Evolutionary conservation across 2,329 filamentous ascomycete genomes (phyloP).

Genomic region (Xylariaceae sp.): DNA sequence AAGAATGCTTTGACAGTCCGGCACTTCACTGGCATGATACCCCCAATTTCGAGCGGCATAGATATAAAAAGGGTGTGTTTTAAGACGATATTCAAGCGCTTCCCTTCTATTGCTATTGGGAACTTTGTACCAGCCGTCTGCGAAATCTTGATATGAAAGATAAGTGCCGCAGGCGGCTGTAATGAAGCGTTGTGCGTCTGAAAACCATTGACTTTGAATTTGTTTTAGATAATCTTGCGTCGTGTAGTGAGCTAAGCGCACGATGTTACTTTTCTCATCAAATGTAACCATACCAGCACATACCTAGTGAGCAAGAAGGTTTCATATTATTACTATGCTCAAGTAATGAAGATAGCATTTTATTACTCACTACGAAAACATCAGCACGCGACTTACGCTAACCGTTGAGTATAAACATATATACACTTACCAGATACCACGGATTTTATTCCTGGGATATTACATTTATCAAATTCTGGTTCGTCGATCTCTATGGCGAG

Average conservation of each 20-base stretch:
- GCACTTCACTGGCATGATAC: too few species aligned
- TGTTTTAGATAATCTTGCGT: conserved; percentile 41
- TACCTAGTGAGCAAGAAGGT: too few species aligned
- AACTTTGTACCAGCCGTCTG: not conserved
- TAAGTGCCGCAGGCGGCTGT: conserved; percentile 33
- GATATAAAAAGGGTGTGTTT: too few species aligned
- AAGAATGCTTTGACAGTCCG: too few species aligned
- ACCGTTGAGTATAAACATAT: too few species aligned
- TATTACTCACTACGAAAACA: too few species aligned
- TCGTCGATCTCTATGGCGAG: conserved; percentile 35
- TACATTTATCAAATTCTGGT: conserved; percentile 31
- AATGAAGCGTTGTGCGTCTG: conserved; percentile 27
- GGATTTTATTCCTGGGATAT: conserved; percentile 30
- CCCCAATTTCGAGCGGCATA: too few species aligned
- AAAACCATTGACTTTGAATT: conserved; percentile 29
- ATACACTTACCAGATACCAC: conserved; percentile 37
- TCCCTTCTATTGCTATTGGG: too few species aligned
- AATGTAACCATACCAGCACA: conserved; percentile 41
- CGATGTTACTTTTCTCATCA: conserved; percentile 35
- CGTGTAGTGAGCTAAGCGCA: conserved; percentile 44
- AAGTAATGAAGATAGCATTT: too few species aligned
- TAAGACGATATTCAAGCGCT: too few species aligned
- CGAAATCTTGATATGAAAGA: conserved; percentile 27
- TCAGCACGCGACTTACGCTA: too few species aligned
- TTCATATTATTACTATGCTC: too few species aligned